Percentiles rank a stretch among this genome's conserved stretches.
Evolutionary conservation across 345 rosid genomes (phyloP).

Genomic region (Populus tremula): DNA sequence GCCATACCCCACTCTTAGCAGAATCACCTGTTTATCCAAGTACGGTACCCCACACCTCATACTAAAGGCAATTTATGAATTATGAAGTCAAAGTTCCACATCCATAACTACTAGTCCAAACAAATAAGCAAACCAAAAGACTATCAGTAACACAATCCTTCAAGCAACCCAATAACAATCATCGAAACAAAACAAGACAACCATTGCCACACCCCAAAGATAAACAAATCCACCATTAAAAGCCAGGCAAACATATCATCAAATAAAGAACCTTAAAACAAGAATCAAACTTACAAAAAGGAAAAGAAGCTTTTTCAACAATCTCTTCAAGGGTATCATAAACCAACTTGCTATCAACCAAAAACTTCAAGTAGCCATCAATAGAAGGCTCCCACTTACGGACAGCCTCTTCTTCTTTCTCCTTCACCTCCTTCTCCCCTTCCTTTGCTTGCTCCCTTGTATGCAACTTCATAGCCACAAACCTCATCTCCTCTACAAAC

Average conservation of each 20-base stretch:
- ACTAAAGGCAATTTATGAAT: neutral
- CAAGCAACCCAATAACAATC: neutral
- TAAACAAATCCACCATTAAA: neutral
- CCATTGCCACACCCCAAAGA: neutral
- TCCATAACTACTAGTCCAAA: neutral
- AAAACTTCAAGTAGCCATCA: slow-evolving; percentile 80
- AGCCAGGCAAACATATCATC: neutral
- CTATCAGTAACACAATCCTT: neutral
- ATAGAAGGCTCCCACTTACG: slow-evolving; percentile 74
- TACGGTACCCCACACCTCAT: neutral
- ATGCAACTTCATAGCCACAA: slow-evolving; percentile 90
- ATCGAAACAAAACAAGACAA: neutral
- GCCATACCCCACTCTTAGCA: neutral
- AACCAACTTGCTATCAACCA: slow-evolving; percentile 89
- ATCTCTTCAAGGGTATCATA: slow-evolving; percentile 83
- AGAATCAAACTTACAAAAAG: slow-evolving; percentile 58
- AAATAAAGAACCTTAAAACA: neutral
- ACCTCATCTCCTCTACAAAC: slow-evolving; percentile 99
- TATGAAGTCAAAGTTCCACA: neutral
- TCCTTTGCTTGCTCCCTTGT: slow-evolving; percentile 84
- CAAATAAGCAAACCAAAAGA: neutral
- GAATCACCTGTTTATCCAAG: neutral
- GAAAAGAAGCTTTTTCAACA: slow-evolving; percentile 54
- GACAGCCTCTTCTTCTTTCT: slow-evolving; percentile 64
- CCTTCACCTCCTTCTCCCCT: slow-evolving; percentile 74